A percentile compares a stretch with the other conserved stretches of the same genome.
Conservation (phyloP, 208 protist genomes). For the Trichomonas vaginalis region DNA sequence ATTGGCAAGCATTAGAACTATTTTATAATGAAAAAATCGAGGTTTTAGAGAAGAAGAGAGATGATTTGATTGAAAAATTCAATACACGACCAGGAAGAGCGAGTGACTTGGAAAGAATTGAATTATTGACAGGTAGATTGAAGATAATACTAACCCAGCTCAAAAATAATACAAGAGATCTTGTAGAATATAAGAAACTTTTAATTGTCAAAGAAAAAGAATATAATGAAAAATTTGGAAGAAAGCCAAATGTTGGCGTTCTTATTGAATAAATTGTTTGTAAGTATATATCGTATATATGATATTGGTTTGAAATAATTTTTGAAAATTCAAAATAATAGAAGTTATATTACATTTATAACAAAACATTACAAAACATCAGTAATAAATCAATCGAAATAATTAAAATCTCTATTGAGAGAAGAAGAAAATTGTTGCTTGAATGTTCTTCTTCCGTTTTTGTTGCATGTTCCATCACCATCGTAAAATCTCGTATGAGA, state of each 20-base stretch:
- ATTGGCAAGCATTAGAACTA: not conserved
- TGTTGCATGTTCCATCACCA: not conserved
- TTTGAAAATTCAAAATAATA: too few relatives aligned
- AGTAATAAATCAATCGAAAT: not conserved
- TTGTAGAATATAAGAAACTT: not conserved
- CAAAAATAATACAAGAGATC: too few relatives aligned
- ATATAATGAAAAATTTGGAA: not conserved
- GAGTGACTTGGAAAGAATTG: not conserved
- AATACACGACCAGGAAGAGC: not conserved
- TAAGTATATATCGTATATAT: too few relatives aligned
- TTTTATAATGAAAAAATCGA: constrained; percentile 15
- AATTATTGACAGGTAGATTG: not conserved
- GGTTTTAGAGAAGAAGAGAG: not conserved
- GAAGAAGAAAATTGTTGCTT: not conserved
- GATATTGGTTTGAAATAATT: too few relatives aligned
- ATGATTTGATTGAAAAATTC: not conserved
- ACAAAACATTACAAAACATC: not conserved
- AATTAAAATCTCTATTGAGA: not conserved
- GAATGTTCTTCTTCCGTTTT: not conserved
- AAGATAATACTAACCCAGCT: not conserved
- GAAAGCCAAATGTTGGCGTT: not conserved
- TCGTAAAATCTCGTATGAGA: not conserved
- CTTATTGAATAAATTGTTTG: too few relatives aligned
- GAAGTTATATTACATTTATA: not conserved
- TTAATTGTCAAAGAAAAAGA: constrained; percentile 1